These are phyloP conservation scores for Podaxis sp. DNA, from an alignment of 768 basidiomycete species.

Conservation along the genomic window DNA sequence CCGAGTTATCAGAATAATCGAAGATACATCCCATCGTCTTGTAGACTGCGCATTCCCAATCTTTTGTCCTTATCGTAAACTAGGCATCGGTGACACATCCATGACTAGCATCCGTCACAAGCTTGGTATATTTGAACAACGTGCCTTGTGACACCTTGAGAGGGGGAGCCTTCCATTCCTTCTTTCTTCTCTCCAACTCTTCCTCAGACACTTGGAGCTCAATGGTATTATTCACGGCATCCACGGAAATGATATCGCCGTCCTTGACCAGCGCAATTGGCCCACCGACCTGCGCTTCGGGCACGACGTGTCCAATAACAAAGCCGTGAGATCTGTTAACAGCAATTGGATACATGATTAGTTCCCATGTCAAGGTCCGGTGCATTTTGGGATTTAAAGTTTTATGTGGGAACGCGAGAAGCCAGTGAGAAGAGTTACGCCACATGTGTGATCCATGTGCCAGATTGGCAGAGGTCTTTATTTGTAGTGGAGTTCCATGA, in stretches of 20 bases:
- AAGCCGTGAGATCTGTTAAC: conserved; percentile 87
- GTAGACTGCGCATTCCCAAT: not conserved
- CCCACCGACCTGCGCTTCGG: conserved; percentile 93
- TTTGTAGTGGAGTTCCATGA: not conserved
- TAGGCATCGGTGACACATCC: conserved; percentile 91
- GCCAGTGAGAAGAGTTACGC: not conserved
- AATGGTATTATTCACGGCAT: conserved; percentile 85
- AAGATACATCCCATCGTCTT: not conserved
- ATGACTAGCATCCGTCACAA: conserved; percentile 86
- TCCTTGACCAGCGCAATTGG: conserved; percentile 89
- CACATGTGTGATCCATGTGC: not conserved
- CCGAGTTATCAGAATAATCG: not conserved
- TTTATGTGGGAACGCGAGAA: not conserved
- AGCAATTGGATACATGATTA: not conserved
- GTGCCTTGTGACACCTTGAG: conserved; percentile 82
- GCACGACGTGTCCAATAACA: conserved; percentile 95
- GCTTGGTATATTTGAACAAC: conserved; percentile 85
- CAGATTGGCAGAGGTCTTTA: not conserved
- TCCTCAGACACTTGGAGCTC: conserved; percentile 73
- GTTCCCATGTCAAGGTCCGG: not conserved
- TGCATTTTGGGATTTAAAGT: not conserved
- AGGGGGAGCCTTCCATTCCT: conserved; percentile 79
- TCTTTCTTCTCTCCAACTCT: conserved; percentile 72
- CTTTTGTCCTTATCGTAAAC: not conserved
- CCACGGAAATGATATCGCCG: conserved; percentile 84